A percentile compares a stretch with the other conserved stretches of the same genome.
These are phyloP conservation scores for Mediolabrus comicus DNA, from an alignment of 108 stramenopile genomes.

Conservation along the genomic window DNA sequence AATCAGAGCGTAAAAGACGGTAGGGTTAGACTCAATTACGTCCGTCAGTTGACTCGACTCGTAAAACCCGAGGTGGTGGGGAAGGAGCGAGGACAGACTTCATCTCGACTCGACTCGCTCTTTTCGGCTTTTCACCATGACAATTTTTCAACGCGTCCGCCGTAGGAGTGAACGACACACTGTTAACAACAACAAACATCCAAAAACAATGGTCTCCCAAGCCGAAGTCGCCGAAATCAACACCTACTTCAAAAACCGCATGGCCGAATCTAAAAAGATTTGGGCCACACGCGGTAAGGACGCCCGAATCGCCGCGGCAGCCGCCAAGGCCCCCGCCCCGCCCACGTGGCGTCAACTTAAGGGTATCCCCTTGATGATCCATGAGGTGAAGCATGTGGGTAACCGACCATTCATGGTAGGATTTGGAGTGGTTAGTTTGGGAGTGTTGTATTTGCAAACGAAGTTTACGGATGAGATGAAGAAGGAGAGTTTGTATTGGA, in stretches of 20 bases:
- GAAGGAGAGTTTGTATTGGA: conserved; percentile 47
- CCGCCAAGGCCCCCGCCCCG: conserved; percentile 51
- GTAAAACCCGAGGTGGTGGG: too few relatives aligned
- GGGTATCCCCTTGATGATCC: conserved; percentile 64
- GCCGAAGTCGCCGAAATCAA: conserved; percentile 52
- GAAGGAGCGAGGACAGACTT: too few relatives aligned
- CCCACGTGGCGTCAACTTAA: conserved; percentile 85
- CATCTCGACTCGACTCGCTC: too few relatives aligned
- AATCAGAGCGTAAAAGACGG: too few relatives aligned
- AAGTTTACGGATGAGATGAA: conserved; percentile 54
- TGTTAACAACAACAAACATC: background rate
- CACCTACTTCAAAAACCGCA: conserved; percentile 64
- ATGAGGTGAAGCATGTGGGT: conserved; percentile 75
- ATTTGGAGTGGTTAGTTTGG: conserved; percentile 41
- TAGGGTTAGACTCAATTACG: too few relatives aligned
- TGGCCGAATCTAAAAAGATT: conserved; percentile 72
- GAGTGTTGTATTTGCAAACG: conserved; percentile 35
- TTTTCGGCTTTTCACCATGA: too few relatives aligned
- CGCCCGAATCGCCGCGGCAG: conserved; percentile 58
- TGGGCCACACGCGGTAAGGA: conserved; percentile 70
- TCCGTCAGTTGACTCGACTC: too few relatives aligned
- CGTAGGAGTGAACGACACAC: background rate
- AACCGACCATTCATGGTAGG: conserved; percentile 81
- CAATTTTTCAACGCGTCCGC: background rate
- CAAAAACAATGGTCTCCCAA: conserved; percentile 35